Conservation (phyloP, 2,329 filamentous ascomycete species). For the Calonectria honghensis region DNA sequence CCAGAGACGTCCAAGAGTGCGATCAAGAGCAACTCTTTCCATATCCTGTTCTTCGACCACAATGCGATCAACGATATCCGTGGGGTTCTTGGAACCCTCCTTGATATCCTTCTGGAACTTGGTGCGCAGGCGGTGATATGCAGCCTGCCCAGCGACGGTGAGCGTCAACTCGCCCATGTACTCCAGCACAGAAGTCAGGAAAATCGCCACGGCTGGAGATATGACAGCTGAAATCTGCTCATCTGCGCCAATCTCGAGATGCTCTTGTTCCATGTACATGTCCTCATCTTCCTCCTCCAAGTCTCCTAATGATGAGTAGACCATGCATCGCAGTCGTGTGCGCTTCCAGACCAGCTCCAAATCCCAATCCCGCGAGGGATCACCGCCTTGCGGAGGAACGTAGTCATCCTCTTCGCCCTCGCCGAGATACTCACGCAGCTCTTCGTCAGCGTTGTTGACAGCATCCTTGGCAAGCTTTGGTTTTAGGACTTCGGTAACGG, state of each 20-base stretch:
- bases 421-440: slow-evolving; percentile 90
- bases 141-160: slow-evolving; percentile 89
- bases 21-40: slow-evolving; percentile 93
- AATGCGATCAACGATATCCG: slow-evolving; percentile 77
- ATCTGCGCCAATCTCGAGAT: slow-evolving; percentile 75
- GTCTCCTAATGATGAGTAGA: slow-evolving; percentile 96
- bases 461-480: slow-evolving; percentile 91
- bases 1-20: slow-evolving; percentile 92
- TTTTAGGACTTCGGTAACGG: slow-evolving; percentile 90
- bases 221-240: slow-evolving; percentile 81
- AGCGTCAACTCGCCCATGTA: slow-evolving; percentile 94
- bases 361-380: slow-evolving; percentile 81
- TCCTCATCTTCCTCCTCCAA: slow-evolving; percentile 99
- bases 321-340: slow-evolving; percentile 95
- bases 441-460: slow-evolving; percentile 87
- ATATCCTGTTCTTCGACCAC: slow-evolving; percentile 94
- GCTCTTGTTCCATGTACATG: slow-evolving; percentile 87
- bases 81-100: slow-evolving; percentile 67
- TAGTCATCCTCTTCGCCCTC: slow-evolving; percentile 85
- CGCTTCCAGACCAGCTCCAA: slow-evolving; percentile 96
- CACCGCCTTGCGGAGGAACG: slow-evolving; percentile 71
- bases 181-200: slow-evolving; percentile 95
- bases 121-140: slow-evolving; percentile 79
- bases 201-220: slow-evolving; percentile 94
- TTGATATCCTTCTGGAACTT: slow-evolving; percentile 77